phyloP scores from a whole-genome alignment of 2,329 filamentous ascomycete species.

The Fusarium armeniacum region DNA sequence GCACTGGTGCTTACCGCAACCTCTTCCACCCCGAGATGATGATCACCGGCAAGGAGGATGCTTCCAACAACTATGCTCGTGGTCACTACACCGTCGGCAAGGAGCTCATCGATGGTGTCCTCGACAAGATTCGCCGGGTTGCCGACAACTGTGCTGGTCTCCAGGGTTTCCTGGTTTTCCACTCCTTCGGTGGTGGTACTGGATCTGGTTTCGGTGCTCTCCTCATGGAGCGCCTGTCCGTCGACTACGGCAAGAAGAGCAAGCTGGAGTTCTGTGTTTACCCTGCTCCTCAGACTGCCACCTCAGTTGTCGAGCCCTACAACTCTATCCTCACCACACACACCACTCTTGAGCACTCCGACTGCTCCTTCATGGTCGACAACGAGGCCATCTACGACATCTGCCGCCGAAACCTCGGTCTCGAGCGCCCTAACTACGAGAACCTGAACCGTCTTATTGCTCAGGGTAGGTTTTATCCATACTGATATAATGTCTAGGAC shows the following conservation, averaged over 20 bases:
- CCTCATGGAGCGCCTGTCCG: constrained; percentile 97
- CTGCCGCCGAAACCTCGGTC: constrained; percentile 96
- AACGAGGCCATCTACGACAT: constrained; percentile 99
- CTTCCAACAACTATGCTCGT: constrained; percentile 99
- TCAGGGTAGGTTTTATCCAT: constrained; percentile 73
- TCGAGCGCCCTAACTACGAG: constrained; percentile 98
- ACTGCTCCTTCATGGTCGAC: constrained; percentile 99
- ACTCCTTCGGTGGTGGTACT: constrained; percentile 99
- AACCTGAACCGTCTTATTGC: constrained; percentile 99
- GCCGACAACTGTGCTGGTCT: constrained; percentile 98
- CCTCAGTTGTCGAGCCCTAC: constrained; percentile 98
- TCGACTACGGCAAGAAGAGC: constrained; percentile 99
- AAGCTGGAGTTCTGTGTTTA: constrained; percentile 99
- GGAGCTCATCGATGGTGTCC: constrained; percentile 97
- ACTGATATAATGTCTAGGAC: neutral
- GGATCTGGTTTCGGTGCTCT: constrained; percentile 98
- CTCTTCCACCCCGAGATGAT: constrained; percentile 99
- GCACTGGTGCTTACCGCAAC: constrained; percentile 94
- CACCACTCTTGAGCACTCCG: constrained; percentile 98
- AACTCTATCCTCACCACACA: constrained; percentile 99
- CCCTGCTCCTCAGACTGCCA: constrained; percentile 95
- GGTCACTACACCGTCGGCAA: constrained; percentile 99
- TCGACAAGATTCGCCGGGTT: constrained; percentile 97
- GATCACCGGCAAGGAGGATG: constrained; percentile 99
- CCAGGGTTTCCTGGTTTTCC: constrained; percentile 99